These are phyloP conservation scores for Aureobasidium sp. DNA, from an alignment of 2,329 filamentous ascomycete species.

Conservation along the genomic window DNA sequence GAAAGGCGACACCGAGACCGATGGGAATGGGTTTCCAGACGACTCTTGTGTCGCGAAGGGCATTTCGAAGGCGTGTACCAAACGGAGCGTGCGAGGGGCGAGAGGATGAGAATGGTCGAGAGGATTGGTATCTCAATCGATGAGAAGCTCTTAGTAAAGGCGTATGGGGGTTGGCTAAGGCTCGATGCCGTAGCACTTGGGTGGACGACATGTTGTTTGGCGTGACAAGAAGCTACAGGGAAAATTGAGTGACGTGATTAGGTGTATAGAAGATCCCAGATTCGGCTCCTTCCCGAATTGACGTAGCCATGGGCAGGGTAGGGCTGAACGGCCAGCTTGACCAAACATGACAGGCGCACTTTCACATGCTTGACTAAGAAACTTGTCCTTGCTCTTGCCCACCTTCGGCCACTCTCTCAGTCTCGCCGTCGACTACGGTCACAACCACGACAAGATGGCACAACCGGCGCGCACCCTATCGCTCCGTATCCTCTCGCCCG, in stretches of 20 bases:
- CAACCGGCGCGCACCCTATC: conserved; percentile 1
- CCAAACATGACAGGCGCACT: background rate
- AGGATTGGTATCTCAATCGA: background rate
- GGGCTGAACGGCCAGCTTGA: conserved; percentile 6
- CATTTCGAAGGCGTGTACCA: conserved; percentile 49
- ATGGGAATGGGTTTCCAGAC: conserved; percentile 90
- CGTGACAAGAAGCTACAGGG: background rate
- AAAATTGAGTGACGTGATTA: conserved; percentile 4
- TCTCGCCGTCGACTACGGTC: background rate
- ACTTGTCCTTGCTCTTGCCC: too few species aligned
- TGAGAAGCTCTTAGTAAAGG: background rate
- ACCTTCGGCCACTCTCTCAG: background rate
- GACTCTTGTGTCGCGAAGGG: conserved; percentile 58
- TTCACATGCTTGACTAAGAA: background rate
- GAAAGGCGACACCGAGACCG: conserved; percentile 74
- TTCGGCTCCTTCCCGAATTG: conserved; percentile 1
- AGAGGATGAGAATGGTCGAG: conserved; percentile 15
- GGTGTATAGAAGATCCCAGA: background rate
- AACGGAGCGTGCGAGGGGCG: conserved; percentile 44
- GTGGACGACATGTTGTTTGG: conserved; percentile 7
- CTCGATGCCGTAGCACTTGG: background rate
- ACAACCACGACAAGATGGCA: background rate
- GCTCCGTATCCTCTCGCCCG: conserved; percentile 18
- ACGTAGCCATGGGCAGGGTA: background rate
- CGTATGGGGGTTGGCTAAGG: background rate